Percentiles rank a stretch among this genome's conserved stretches.
These are phyloP conservation scores for Neurospora tetraspora DNA, from an alignment of 495 filamentous ascomycete species.

Conservation along the genomic window DNA sequence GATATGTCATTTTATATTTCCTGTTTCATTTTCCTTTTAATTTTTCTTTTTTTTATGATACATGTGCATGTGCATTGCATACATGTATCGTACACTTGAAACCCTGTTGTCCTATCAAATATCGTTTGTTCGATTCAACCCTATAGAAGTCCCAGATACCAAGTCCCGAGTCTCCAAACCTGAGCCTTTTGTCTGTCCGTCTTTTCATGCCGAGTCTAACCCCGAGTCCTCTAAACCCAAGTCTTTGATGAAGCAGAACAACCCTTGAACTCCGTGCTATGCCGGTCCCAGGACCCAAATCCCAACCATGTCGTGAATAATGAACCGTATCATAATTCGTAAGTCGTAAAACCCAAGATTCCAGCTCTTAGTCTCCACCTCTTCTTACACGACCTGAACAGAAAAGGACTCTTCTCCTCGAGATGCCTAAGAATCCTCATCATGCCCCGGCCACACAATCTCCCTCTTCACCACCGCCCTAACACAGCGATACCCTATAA, in stretches of 20 bases:
- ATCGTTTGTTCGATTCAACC: neutral
- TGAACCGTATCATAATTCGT: neutral
- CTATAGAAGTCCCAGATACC: neutral
- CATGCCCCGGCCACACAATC: constrained; percentile 54
- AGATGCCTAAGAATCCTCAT: constrained; percentile 40
- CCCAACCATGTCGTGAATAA: neutral
- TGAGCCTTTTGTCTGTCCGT: neutral
- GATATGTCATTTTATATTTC: too few species aligned
- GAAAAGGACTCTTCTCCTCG: neutral
- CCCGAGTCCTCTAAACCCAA: neutral
- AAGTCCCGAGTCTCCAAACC: neutral
- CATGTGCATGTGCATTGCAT: too few species aligned
- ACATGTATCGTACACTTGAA: neutral
- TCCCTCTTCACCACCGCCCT: constrained; percentile 42
- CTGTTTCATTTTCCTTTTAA: too few species aligned
- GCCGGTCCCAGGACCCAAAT: neutral
- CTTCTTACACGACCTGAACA: neutral
- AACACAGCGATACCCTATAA: constrained; percentile 44
- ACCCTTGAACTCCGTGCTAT: neutral
- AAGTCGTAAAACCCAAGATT: neutral
- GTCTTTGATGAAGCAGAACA: neutral
- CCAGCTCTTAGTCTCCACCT: neutral
- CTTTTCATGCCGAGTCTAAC: neutral
- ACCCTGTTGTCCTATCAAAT: neutral
- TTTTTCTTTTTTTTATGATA: too few species aligned